phyloP scores from a whole-genome alignment of 2,329 filamentous ascomycete species.

The Exophiala dermatitidis region DNA sequence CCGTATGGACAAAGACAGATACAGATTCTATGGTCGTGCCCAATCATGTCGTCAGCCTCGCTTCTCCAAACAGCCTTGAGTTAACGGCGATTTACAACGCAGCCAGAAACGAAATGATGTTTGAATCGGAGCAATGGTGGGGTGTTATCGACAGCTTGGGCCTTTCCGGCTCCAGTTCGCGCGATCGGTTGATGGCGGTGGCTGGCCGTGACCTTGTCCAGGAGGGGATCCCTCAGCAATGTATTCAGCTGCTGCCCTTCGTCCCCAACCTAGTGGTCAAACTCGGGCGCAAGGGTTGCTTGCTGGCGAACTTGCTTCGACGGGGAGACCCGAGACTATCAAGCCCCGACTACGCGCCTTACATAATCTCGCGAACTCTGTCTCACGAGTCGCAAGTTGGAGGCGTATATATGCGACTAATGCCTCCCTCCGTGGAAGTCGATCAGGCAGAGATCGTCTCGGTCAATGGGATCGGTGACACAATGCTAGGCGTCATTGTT shows the following conservation, averaged over 20 bases:
- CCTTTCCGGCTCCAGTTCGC: conserved; percentile 60
- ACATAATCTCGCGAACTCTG: conserved; percentile 60
- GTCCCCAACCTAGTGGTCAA: conserved; percentile 81
- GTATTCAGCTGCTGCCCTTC: conserved; percentile 77
- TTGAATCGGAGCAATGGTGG: conserved; percentile 72
- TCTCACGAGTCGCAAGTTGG: conserved; percentile 57
- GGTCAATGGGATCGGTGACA: conserved; percentile 92
- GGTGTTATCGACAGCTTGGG: conserved; percentile 68
- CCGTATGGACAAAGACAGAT: conserved; percentile 30
- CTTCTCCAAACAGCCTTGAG: conserved; percentile 78
- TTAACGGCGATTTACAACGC: conserved; percentile 68
- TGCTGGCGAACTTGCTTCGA: conserved; percentile 64
- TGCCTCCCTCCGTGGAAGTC: conserved; percentile 60
- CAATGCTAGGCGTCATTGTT: conserved; percentile 78
- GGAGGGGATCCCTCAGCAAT: conserved; percentile 73
- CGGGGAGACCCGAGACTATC: conserved; percentile 61
- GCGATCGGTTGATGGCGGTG: conserved; percentile 64
- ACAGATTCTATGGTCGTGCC: conserved; percentile 45
- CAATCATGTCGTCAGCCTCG: conserved; percentile 60
- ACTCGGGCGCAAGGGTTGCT: conserved; percentile 65
- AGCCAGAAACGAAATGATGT: conserved; percentile 58
- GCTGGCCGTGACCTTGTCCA: conserved; percentile 64
- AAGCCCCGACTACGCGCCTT: conserved; percentile 56
- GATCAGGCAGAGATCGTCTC: conserved; percentile 61
- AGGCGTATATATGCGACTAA: conserved; percentile 76